These are phyloP conservation scores for Candida germanica DNA, from an alignment of 805 yeast species.

Conservation along the genomic window DNA sequence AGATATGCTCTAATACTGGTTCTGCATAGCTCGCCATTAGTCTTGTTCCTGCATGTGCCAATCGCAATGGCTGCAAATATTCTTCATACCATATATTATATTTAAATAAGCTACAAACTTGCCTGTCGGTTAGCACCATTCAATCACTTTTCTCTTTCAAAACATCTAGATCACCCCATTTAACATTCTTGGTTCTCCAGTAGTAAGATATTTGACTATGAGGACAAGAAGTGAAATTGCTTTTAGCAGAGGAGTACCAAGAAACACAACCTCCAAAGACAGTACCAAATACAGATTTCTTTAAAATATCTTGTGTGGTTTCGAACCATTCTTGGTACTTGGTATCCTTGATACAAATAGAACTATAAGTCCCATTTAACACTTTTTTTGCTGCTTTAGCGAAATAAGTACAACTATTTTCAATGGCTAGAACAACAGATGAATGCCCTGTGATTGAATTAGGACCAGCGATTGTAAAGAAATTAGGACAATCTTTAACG, in stretches of 20 bases:
- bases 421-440: slow-evolving; percentile 38
- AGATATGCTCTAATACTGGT: no score
- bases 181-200: slow-evolving; percentile 24
- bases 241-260: slow-evolving; percentile 33
- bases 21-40: no score
- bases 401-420: slow-evolving; percentile 27
- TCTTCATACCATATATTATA: no score
- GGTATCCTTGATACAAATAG: slow-evolving; percentile 28
- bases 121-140: no score
- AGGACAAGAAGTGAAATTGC: slow-evolving; percentile 35
- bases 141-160: slow-evolving; percentile 4
- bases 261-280: slow-evolving; percentile 39
- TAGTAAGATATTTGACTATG: slow-evolving; percentile 33
- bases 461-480: slow-evolving; percentile 37
- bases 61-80: no score
- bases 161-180: slow-evolving; percentile 21
- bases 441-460: slow-evolving; percentile 43
- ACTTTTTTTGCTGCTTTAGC: slow-evolving; percentile 22
- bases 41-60: no score
- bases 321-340: slow-evolving; percentile 35
- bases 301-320: slow-evolving; percentile 23
- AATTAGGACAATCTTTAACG: slow-evolving; percentile 33
- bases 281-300: slow-evolving; percentile 33
- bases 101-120: no score
- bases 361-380: slow-evolving; percentile 24